A percentile compares a stretch with the other conserved stretches of the same genome.
These are phyloP conservation scores for Piloderma croceum DNA, from an alignment of 768 basidiomycete genomes.

Conservation along the genomic window DNA sequence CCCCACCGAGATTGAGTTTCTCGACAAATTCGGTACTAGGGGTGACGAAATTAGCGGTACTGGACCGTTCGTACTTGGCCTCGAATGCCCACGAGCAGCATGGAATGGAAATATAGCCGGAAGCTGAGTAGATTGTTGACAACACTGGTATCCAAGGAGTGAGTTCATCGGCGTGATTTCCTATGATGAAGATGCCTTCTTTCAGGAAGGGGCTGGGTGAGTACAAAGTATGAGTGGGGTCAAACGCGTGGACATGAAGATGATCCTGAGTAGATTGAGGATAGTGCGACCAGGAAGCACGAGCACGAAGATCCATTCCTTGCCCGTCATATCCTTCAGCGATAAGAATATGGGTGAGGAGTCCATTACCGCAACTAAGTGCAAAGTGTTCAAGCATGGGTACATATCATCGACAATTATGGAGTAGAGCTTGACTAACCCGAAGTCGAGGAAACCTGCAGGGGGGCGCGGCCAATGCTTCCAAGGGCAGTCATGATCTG, in stretches of 20 bases:
- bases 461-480: slow-evolving; percentile 71
- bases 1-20: slow-evolving; percentile 53
- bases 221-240: slow-evolving; percentile 40
- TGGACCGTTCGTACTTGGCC: slow-evolving; percentile 49
- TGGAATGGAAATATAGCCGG: slow-evolving; percentile 79
- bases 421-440: slow-evolving; percentile 40
- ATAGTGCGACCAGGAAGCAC: slow-evolving; percentile 81
- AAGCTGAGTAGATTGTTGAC: slow-evolving; percentile 52
- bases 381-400: slow-evolving; percentile 1
- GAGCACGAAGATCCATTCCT: slow-evolving; percentile 82
- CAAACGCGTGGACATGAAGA: slow-evolving; percentile 65
- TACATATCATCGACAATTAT: neutral
- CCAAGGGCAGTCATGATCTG: slow-evolving; percentile 44
- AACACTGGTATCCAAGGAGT: slow-evolving; percentile 92
- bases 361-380: slow-evolving; percentile 82
- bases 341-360: slow-evolving; percentile 82
- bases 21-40: slow-evolving; percentile 24
- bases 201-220: slow-evolving; percentile 24
- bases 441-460: slow-evolving; percentile 85
- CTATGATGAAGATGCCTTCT: slow-evolving; percentile 70
- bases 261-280: slow-evolving; percentile 52
- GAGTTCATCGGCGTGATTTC: slow-evolving; percentile 94
- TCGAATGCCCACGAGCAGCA: slow-evolving; percentile 90
- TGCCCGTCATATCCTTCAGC: slow-evolving; percentile 79
- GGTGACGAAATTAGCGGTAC: slow-evolving; percentile 28